A percentile compares a stretch with the other conserved stretches of the same genome.
These are phyloP conservation scores for Aspergillus bombycis DNA, from an alignment of 2,329 filamentous ascomycete genomes.

Conservation along the genomic window DNA sequence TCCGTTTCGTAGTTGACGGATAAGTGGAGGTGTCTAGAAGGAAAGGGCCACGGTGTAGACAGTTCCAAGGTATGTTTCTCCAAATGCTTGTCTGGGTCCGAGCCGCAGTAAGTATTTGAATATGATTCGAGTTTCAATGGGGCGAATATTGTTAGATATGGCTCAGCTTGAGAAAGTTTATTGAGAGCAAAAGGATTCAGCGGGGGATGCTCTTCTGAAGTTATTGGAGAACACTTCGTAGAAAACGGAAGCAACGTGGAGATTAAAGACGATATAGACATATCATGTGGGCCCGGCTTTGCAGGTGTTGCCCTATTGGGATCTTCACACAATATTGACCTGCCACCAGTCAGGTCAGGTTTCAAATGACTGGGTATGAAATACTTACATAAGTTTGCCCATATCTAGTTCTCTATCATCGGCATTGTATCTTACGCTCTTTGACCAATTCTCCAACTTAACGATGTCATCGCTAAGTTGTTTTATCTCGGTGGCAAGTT, in stretches of 20 bases:
- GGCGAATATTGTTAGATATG: slow-evolving; percentile 72
- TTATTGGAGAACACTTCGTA: slow-evolving; percentile 27
- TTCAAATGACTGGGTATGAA: background rate
- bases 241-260: slow-evolving; percentile 47
- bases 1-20: slow-evolving; percentile 40
- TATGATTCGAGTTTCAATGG: slow-evolving; percentile 59
- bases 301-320: slow-evolving; percentile 27
- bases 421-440: slow-evolving; percentile 51
- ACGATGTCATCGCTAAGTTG: slow-evolving; percentile 63
- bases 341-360: slow-evolving; percentile 29
- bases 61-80: slow-evolving; percentile 42
- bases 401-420: slow-evolving; percentile 36
- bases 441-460: slow-evolving; percentile 61
- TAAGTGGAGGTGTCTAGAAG: slow-evolving; percentile 36
- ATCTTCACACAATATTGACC: slow-evolving; percentile 35
- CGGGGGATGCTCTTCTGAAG: slow-evolving; percentile 45
- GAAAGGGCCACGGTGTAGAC: slow-evolving; percentile 41
- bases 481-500: slow-evolving; percentile 59
- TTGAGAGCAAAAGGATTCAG: slow-evolving; percentile 69
- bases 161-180: slow-evolving; percentile 58
- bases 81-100: slow-evolving; percentile 23
- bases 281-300: slow-evolving; percentile 24
- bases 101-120: slow-evolving; percentile 29
- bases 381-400: slow-evolving; percentile 37
- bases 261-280: slow-evolving; percentile 40